Conservation (phyloP, 106 monocot species). For the Narthecium ossifragum region DNA sequence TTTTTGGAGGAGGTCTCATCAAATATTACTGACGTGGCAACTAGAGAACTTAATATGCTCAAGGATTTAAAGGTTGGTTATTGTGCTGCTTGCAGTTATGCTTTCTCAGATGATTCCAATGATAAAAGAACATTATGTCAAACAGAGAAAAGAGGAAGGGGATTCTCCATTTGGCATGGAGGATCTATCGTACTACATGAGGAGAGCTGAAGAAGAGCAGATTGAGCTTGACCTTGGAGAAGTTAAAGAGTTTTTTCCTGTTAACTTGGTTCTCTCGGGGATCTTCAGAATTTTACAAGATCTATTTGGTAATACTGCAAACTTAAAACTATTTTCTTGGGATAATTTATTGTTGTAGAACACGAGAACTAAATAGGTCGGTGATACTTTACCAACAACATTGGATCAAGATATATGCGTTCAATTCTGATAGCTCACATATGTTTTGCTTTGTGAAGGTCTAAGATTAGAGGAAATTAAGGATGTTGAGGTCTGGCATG, state of each 20-base stretch:
- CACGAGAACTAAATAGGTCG: not conserved
- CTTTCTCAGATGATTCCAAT: not conserved
- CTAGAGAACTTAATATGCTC: slow-evolving; percentile 68
- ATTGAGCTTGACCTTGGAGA: slow-evolving; percentile 57
- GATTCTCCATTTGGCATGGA: slow-evolving; percentile 70
- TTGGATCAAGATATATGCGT: too few species aligned
- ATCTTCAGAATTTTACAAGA: slow-evolving; percentile 88
- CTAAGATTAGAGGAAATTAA: slow-evolving; percentile 69
- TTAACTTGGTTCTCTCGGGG: slow-evolving; percentile 72
- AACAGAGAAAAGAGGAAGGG: slow-evolving; percentile 82
- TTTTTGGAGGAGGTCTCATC: slow-evolving; percentile 80
- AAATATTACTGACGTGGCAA: slow-evolving; percentile 55
- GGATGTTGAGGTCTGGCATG: slow-evolving; percentile 86
- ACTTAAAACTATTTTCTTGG: not conserved
- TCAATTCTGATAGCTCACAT: not conserved
- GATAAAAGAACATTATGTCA: not conserved
- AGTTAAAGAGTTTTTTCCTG: slow-evolving; percentile 77
- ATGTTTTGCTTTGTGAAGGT: slow-evolving; percentile 29
- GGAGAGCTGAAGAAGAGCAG: slow-evolving; percentile 62
- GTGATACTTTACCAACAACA: too few species aligned
- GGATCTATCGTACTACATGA: slow-evolving; percentile 90
- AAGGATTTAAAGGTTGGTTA: slow-evolving; percentile 77
- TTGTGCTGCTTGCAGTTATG: not conserved
- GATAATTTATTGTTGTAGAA: too few species aligned
- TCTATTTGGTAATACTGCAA: slow-evolving; percentile 59